Conservation (phyloP, 768 basidiomycete genomes). For the Daedaleopsis nitida region DNA sequence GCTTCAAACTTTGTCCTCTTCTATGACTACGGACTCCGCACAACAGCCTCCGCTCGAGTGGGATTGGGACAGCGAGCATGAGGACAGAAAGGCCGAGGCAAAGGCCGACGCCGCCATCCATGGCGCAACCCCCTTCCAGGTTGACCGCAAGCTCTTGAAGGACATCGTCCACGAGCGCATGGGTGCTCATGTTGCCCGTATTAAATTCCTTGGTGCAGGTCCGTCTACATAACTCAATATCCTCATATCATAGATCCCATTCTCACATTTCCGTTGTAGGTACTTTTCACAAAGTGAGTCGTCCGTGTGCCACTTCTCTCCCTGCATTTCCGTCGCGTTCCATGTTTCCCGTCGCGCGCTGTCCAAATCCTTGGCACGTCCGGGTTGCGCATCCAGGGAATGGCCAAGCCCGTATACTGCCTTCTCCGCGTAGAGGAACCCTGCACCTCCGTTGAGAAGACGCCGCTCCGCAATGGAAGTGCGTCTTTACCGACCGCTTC, state of each 20-base stretch:
- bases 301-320: neutral
- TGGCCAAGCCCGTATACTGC: too few species aligned
- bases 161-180: conserved; percentile 78
- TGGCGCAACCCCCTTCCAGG: conserved; percentile 65
- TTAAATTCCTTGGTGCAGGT: conserved; percentile 77
- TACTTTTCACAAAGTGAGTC: conserved; percentile 79
- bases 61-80: conserved; percentile 74
- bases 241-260: conserved; percentile 7
- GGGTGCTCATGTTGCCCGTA: conserved; percentile 64
- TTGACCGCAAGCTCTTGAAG: conserved; percentile 73
- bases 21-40: neutral
- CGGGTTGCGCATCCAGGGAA: neutral
- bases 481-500: neutral
- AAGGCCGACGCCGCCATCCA: conserved; percentile 65
- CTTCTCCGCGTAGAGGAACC: too few species aligned
- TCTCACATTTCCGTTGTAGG: conserved; percentile 42
- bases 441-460: neutral
- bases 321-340: neutral
- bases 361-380: neutral
- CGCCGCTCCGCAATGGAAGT: neutral
- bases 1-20: neutral
- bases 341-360: neutral
- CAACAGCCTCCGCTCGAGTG: conserved; percentile 46
- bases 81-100: conserved; percentile 65
- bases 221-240: conserved; percentile 32